These are phyloP conservation scores for Bolboschoenus planiculmis DNA, from an alignment of 176 grass and related monocot genomes.

Conservation along the genomic window DNA sequence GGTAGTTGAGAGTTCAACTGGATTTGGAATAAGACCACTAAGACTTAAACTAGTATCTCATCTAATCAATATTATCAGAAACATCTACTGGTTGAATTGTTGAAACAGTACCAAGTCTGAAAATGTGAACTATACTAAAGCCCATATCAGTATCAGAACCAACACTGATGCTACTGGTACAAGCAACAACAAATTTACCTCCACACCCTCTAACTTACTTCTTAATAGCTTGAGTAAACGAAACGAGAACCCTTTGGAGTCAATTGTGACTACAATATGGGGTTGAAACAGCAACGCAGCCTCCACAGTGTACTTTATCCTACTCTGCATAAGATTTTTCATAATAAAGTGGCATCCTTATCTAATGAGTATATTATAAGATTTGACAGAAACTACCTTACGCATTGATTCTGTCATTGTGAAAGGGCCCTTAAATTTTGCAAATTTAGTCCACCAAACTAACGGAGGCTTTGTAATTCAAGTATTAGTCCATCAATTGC, in stretches of 20 bases:
- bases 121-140: neutral
- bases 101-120: neutral
- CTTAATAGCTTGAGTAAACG: slow-evolving; percentile 65
- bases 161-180: neutral
- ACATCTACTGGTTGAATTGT: neutral
- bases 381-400: neutral
- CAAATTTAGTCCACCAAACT: neutral
- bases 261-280: slow-evolving; percentile 82
- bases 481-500: neutral
- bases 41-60: neutral
- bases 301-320: slow-evolving; percentile 46
- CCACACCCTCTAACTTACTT: slow-evolving; percentile 29
- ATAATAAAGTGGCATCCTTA: neutral
- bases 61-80: neutral
- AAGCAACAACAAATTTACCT: neutral
- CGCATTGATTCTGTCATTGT: neutral
- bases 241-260: slow-evolving; percentile 94
- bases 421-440: neutral
- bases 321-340: slow-evolving; percentile 39
- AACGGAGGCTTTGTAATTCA: neutral
- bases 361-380: neutral
- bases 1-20: neutral
- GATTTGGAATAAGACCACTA: neutral
- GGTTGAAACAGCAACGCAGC: slow-evolving; percentile 57
- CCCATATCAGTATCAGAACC: neutral